These are phyloP conservation scores for Dendrocalamus latiflorus DNA, from an alignment of 202 grass and related monocot species.

Conservation along the genomic window DNA sequence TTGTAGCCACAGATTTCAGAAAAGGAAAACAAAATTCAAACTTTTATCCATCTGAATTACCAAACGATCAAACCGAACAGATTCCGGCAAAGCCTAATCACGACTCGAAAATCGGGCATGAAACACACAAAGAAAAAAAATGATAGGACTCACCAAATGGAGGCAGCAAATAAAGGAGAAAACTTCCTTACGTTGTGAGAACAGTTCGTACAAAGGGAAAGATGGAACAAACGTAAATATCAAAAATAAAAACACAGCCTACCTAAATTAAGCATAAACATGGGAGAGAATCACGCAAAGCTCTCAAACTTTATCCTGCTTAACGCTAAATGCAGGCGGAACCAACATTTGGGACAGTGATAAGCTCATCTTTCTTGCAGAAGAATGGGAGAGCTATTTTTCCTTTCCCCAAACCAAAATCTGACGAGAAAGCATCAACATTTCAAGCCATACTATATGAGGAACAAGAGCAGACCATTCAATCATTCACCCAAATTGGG, in stretches of 20 bases:
- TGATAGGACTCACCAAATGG: neutral
- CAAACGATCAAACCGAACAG: conserved; percentile 7
- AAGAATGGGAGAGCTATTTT: neutral
- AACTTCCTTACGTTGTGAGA: neutral
- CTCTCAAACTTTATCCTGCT: conserved; percentile 21
- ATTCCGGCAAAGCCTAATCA: neutral
- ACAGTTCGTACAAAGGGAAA: neutral
- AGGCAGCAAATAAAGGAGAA: neutral
- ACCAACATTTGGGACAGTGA: neutral
- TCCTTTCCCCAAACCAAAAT: neutral
- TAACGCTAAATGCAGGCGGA: conserved; percentile 29
- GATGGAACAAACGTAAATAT: neutral
- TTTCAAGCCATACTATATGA: neutral
- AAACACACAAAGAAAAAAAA: neutral
- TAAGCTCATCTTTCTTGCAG: neutral
- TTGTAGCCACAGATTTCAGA: too few relatives aligned
- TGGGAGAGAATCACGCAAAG: conserved; percentile 43
- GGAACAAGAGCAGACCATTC: neutral
- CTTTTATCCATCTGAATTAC: conserved; percentile 28
- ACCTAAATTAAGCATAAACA: conserved; percentile 38
- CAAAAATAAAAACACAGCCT: neutral
- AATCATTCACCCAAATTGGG: neutral
- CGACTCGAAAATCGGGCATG: neutral
- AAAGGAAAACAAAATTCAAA: conserved; percentile 14
- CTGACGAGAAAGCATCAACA: neutral